phyloP scores from a whole-genome alignment of 2,329 filamentous ascomycete genomes.

The Neoarthrinium moseri region DNA sequence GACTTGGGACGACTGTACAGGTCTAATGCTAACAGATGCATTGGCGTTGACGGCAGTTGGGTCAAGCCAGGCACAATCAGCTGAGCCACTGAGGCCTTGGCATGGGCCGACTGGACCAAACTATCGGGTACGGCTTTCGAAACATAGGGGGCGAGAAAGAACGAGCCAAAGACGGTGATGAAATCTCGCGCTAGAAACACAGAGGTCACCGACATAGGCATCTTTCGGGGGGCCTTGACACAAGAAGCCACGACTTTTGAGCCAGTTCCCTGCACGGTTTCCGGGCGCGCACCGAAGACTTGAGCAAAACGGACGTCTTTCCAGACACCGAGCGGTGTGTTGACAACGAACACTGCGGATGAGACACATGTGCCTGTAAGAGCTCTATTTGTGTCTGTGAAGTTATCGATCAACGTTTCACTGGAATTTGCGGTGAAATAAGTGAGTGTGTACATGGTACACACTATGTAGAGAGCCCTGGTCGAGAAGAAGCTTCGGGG shows the following conservation, averaged over 20 bases:
- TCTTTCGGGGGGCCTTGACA: slow-evolving; percentile 2
- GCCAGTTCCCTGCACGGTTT: not conserved
- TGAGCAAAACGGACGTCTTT: slow-evolving; percentile 30
- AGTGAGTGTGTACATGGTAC: slow-evolving; percentile 27
- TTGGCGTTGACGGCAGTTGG: slow-evolving; percentile 28
- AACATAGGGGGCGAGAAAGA: slow-evolving; percentile 25
- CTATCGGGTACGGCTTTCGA: slow-evolving; percentile 24
- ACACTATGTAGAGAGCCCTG: slow-evolving; percentile 25
- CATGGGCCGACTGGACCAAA: slow-evolving; percentile 19
- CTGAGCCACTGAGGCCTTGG: slow-evolving; percentile 25
- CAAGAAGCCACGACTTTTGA: slow-evolving; percentile 11
- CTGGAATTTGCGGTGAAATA: slow-evolving; percentile 27
- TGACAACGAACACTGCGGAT: slow-evolving; percentile 27
- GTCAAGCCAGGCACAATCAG: slow-evolving; percentile 28
- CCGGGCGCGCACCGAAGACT: slow-evolving; percentile 18
- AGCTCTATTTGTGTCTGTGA: slow-evolving; percentile 21
- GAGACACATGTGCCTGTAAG: slow-evolving; percentile 16
- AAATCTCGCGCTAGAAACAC: slow-evolving; percentile 27
- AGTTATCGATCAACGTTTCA: slow-evolving; percentile 23
- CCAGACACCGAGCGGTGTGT: slow-evolving; percentile 29
- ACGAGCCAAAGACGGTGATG: slow-evolving; percentile 31
- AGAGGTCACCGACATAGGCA: slow-evolving; percentile 22
- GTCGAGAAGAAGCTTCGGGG: slow-evolving; percentile 23
- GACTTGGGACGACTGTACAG: slow-evolving; percentile 15
- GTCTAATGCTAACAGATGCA: slow-evolving; percentile 26